These are phyloP conservation scores for Phytophthora pinifolia DNA, from an alignment of 352 stramenopile species.

Conservation along the genomic window DNA sequence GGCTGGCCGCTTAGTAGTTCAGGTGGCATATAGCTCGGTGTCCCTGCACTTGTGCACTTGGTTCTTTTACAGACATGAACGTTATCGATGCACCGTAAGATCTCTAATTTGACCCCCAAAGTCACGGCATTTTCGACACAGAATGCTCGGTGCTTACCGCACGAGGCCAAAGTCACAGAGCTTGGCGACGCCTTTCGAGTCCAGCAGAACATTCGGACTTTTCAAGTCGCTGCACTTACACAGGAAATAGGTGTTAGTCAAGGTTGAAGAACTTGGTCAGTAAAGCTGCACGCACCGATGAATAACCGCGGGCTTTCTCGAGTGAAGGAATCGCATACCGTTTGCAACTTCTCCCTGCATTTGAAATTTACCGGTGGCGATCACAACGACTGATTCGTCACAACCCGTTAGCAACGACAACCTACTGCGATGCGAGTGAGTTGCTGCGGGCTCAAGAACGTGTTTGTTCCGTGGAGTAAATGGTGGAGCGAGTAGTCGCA, in stretches of 20 bases:
- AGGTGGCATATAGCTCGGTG: slow-evolving; percentile 89
- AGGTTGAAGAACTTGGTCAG: not conserved
- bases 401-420: not conserved
- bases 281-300: slow-evolving; percentile 50
- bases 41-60: slow-evolving; percentile 79
- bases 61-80: slow-evolving; percentile 39
- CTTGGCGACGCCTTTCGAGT: slow-evolving; percentile 73
- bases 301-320: slow-evolving; percentile 76
- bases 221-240: slow-evolving; percentile 80
- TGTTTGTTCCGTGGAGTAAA: slow-evolving; percentile 54
- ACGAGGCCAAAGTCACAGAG: slow-evolving; percentile 93
- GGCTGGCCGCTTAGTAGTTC: slow-evolving; percentile 80
- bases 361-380: not conserved
- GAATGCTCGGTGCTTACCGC: slow-evolving; percentile 27
- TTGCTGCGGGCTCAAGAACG: slow-evolving; percentile 55
- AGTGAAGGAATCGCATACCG: slow-evolving; percentile 90
- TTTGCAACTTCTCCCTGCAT: slow-evolving; percentile 71
- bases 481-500: slow-evolving; percentile 71
- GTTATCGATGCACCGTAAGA: too few relatives aligned
- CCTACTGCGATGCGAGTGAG: slow-evolving; percentile 50
- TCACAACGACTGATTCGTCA: not conserved
- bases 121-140: too few relatives aligned
- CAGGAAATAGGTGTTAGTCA: not conserved
- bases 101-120: too few relatives aligned
- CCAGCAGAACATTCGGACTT: slow-evolving; percentile 87